phyloP scores from a whole-genome alignment of 768 basidiomycete species.

The Tulasnella sp. region DNA sequence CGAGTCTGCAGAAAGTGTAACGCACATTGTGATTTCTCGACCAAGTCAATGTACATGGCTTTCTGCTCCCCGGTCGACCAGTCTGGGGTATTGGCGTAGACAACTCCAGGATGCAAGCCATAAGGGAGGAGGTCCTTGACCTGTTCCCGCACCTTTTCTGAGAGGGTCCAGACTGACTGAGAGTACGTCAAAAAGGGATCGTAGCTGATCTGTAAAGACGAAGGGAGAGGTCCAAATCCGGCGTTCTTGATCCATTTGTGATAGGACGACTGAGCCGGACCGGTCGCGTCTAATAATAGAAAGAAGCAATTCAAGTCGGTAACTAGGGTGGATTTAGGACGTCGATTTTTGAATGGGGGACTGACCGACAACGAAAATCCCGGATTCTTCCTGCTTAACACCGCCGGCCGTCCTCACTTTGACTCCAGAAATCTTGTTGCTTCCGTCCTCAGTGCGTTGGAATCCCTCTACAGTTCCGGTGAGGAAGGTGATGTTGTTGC shows the following conservation, averaged over 20 bases:
- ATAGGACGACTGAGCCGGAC: not conserved
- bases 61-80: not conserved
- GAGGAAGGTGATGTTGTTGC: slow-evolving; percentile 22
- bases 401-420: slow-evolving; percentile 19
- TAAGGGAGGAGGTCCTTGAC: not conserved
- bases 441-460: slow-evolving; percentile 16
- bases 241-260: slow-evolving; percentile 12
- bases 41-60: not conserved
- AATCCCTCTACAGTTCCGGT: slow-evolving; percentile 27
- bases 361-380: not conserved
- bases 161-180: too few relatives aligned
- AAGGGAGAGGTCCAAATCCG: slow-evolving; percentile 17
- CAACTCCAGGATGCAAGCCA: not conserved
- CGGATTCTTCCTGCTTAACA: not conserved
- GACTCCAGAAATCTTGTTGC: not conserved
- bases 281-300: not conserved
- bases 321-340: not conserved
- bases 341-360: not conserved
- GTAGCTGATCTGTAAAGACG: slow-evolving; percentile 21
- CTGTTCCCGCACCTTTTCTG: too few relatives aligned
- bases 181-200: slow-evolving; percentile 20
- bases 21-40: not conserved
- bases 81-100: not conserved
- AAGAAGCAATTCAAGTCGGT: not conserved
- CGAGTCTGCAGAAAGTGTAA: too few relatives aligned